These are phyloP conservation scores for Apiotrichum laibachii DNA, from an alignment of 1,284 basidiomycete genomes.

Conservation along the genomic window DNA sequence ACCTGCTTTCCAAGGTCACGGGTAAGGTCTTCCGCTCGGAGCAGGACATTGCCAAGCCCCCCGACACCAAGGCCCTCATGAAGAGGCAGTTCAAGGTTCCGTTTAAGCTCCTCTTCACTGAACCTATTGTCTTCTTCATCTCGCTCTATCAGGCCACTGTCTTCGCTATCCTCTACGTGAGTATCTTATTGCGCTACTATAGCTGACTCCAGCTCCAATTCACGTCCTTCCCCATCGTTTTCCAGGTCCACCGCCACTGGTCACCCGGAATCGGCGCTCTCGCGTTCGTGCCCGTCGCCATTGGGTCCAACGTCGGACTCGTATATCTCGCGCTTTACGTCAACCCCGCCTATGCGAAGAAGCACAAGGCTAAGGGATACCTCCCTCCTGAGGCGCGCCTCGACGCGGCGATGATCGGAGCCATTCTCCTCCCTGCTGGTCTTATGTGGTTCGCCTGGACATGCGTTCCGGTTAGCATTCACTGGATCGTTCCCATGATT, in stretches of 20 bases:
- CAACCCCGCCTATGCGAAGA: conserved; percentile 26
- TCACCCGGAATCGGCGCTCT: conserved; percentile 58
- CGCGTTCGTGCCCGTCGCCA: conserved; percentile 63
- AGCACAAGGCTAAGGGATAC: conserved; percentile 21
- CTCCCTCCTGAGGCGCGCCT: conserved; percentile 56
- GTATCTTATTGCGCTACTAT: conserved; percentile 1
- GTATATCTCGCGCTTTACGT: conserved; percentile 56
- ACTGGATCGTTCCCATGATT: conserved; percentile 63
- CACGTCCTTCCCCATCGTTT: conserved; percentile 52
- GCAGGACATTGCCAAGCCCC: conserved; percentile 46
- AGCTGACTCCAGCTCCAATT: conserved; percentile 27
- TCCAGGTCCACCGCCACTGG: conserved; percentile 32
- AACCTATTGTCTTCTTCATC: conserved; percentile 65
- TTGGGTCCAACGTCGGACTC: conserved; percentile 60
- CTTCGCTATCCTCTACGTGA: conserved; percentile 35
- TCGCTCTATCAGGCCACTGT: conserved; percentile 45
- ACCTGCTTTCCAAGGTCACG: conserved; percentile 33
- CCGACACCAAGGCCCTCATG: conserved; percentile 35
- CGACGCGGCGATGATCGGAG: conserved; percentile 60
- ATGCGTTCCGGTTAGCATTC: conserved; percentile 55
- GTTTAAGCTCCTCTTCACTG: conserved; percentile 60
- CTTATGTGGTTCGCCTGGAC: conserved; percentile 55
- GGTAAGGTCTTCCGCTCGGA: conserved; percentile 42
- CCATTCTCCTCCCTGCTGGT: conserved; percentile 55
- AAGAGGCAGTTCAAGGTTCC: conserved; percentile 46